Percentiles rank a stretch among this genome's conserved stretches.
Conservation (phyloP, 2,329 filamentous ascomycete genomes). For the Aphanocladium album region DNA sequence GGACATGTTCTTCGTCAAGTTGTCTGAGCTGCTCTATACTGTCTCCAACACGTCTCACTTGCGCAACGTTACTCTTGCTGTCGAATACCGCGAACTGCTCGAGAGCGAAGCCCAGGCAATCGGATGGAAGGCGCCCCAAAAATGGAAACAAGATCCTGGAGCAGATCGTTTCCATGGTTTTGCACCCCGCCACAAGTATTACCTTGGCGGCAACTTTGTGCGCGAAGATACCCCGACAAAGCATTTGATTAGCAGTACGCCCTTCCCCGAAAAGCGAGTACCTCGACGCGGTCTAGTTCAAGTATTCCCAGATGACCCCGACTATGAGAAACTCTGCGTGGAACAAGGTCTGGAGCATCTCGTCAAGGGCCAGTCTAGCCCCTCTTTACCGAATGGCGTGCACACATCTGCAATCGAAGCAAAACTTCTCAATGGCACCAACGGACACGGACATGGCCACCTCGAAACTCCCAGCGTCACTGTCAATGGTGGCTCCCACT, state of each 20-base stretch:
- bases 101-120: constrained; percentile 43
- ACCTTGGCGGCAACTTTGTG: constrained; percentile 50
- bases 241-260: constrained; percentile 45
- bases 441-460: constrained; percentile 17
- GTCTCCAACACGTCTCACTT: constrained; percentile 56
- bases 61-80: constrained; percentile 47
- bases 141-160: constrained; percentile 57
- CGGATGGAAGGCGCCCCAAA: constrained; percentile 39
- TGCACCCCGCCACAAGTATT: constrained; percentile 54
- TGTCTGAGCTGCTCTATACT: constrained; percentile 57
- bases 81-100: constrained; percentile 56
- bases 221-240: constrained; percentile 45
- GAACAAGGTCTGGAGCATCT: constrained; percentile 55
- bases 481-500: constrained; percentile 26
- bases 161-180: constrained; percentile 47
- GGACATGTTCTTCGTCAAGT: constrained; percentile 60
- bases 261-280: constrained; percentile 50
- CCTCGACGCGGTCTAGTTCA: constrained; percentile 50
- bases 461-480: constrained; percentile 18
- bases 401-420: constrained; percentile 43
- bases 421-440: constrained; percentile 13
- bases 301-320: constrained; percentile 51
- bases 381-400: constrained; percentile 41
- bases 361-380: constrained; percentile 40
- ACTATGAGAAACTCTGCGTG: constrained; percentile 49